phyloP scores from a whole-genome alignment of 352 stramenopile species.

The Phytopythium vexans region DNA sequence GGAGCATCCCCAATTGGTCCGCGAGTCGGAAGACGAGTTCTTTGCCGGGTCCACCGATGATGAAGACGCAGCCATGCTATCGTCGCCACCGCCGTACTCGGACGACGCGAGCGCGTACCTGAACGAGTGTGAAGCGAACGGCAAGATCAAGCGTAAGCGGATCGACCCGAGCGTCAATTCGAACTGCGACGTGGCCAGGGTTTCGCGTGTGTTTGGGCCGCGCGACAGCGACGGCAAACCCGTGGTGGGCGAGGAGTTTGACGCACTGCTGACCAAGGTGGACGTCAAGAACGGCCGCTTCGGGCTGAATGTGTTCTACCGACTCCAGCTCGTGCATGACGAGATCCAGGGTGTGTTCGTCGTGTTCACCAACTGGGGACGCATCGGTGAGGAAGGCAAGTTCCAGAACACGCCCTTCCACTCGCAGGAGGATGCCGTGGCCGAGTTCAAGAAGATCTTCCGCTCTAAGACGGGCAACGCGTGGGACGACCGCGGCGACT shows the following conservation, averaged over 20 bases:
- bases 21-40: constrained; percentile 25
- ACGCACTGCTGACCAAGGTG: constrained; percentile 68
- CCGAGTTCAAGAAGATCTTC: constrained; percentile 84
- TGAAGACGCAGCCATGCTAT: constrained; percentile 25
- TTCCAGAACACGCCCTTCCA: constrained; percentile 79
- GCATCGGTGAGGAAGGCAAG: constrained; percentile 67
- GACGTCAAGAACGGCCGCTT: constrained; percentile 70
- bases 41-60: neutral
- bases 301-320: constrained; percentile 78
- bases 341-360: constrained; percentile 65
- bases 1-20: constrained; percentile 25
- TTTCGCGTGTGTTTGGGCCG: constrained; percentile 31
- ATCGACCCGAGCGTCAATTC: constrained; percentile 43
- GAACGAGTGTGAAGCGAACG: constrained; percentile 38
- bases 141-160: constrained; percentile 49
- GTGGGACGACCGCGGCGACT: constrained; percentile 46
- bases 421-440: constrained; percentile 36
- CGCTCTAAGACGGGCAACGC: constrained; percentile 67
- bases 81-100: constrained; percentile 30
- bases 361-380: constrained; percentile 80
- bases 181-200: constrained; percentile 58
- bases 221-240: neutral
- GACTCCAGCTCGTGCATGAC: constrained; percentile 61
- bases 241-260: constrained; percentile 44
- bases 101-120: constrained; percentile 53